These are phyloP conservation scores for Alloteropsis semialata DNA, from an alignment of 176 grass and related monocot genomes.

Conservation along the genomic window DNA sequence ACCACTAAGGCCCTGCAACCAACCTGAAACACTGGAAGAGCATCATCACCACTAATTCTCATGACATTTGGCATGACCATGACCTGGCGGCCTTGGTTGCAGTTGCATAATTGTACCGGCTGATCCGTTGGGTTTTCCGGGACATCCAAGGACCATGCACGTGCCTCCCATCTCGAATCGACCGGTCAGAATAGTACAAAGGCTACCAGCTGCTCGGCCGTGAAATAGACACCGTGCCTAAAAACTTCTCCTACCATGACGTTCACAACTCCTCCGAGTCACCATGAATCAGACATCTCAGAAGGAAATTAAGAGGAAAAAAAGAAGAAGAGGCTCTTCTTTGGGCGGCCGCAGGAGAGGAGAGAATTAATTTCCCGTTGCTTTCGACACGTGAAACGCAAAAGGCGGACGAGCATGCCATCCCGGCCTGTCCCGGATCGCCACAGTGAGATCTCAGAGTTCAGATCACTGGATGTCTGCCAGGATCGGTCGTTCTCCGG, in stretches of 20 bases:
- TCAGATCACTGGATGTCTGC: not conserved
- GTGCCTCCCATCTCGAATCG: not conserved
- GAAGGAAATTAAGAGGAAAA: no score
- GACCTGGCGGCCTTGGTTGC: no score
- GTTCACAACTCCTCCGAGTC: not conserved
- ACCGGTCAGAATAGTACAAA: not conserved
- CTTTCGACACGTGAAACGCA: conserved; percentile 11
- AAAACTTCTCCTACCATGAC: not conserved
- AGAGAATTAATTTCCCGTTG: not conserved
- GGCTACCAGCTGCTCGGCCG: not conserved
- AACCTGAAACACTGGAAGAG: not conserved
- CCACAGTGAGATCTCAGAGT: no score
- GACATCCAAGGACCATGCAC: not conserved
- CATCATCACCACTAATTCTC: no score
- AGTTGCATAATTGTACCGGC: not conserved
- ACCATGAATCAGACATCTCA: not conserved
- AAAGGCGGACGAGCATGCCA: not conserved
- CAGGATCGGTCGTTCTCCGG: not conserved
- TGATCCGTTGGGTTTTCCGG: not conserved
- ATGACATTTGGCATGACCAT: not conserved
- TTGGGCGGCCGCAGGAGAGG: not conserved
- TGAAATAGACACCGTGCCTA: not conserved
- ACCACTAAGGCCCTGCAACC: no score
- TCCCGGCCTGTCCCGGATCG: not conserved
- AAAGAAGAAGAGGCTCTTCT: no score